phyloP scores from a whole-genome alignment of 148 eudicot species.

The Polygonum maritimum region DNA sequence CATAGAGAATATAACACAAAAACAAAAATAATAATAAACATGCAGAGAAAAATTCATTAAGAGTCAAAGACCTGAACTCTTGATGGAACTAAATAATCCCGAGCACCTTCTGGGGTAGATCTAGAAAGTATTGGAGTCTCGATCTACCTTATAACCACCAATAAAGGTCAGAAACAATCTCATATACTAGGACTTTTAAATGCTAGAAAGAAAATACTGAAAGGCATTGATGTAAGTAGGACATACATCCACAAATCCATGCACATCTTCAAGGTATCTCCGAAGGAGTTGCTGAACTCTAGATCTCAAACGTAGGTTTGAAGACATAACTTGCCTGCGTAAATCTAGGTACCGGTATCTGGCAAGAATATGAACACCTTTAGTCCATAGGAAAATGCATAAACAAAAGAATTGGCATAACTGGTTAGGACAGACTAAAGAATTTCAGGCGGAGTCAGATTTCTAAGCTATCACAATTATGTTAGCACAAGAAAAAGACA shows the following conservation, averaged over 20 bases:
- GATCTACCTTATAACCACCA: conserved; percentile 83
- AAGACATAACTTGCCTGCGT: conserved; percentile 70
- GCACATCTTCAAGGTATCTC: conserved; percentile 81
- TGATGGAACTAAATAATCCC: conserved; percentile 97
- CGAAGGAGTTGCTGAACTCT: conserved; percentile 72
- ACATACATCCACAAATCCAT: conserved; percentile 79
- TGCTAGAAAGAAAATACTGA: not conserved
- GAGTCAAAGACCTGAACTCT: conserved; percentile 73
- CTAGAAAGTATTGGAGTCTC: conserved; percentile 98
- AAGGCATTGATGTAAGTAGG: not conserved
- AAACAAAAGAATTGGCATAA: not conserved
- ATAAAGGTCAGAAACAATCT: conserved; percentile 14
- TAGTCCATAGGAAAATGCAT: conserved; percentile 10
- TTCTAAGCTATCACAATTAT: not conserved
- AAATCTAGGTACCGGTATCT: conserved; percentile 93
- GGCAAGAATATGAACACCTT: conserved; percentile 10
- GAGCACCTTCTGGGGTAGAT: conserved; percentile 99
- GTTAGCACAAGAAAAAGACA: not conserved
- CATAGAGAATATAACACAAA: not conserved
- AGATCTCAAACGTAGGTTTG: conserved; percentile 76
- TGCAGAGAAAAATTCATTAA: conserved; percentile 3
- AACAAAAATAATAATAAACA: not conserved
- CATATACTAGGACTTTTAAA: not conserved
- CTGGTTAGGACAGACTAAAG: not conserved
- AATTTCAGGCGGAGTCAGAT: not conserved